Conservation (phyloP, 371 early-diverging fungal species). For the Funneliformis caledonium region DNA sequence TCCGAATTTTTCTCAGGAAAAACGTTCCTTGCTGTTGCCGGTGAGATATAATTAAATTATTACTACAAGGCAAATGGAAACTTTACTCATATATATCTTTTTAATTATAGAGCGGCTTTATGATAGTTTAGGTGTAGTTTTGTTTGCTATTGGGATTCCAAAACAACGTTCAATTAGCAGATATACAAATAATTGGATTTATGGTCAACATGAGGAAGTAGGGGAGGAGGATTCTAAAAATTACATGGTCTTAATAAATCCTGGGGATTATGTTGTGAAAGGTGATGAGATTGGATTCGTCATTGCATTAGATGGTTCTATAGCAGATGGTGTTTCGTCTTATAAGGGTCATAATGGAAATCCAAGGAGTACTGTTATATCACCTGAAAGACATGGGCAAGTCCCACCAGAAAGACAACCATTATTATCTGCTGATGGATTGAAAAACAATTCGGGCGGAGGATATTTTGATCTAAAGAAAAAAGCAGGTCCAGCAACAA, state of each 20-base stretch:
- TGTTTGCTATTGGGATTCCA: conserved; percentile 60
- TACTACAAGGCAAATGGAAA: neutral
- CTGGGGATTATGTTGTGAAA: conserved; percentile 54
- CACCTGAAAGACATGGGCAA: neutral
- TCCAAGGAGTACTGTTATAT: neutral
- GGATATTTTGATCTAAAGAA: conserved; percentile 32
- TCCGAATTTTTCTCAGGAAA: conserved; percentile 53
- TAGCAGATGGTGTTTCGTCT: conserved; percentile 24
- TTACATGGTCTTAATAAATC: conserved; percentile 57
- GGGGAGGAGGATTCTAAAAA: conserved; percentile 26
- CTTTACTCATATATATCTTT: neutral
- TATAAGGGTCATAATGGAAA: neutral
- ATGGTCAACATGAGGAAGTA: neutral
- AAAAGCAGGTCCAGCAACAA: neutral
- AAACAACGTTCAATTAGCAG: conserved; percentile 11
- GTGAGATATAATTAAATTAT: conserved; percentile 54
- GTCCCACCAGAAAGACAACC: conserved; percentile 24
- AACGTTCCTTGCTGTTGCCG: conserved; percentile 56
- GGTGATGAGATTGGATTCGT: conserved; percentile 68
- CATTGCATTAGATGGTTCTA: conserved; percentile 44
- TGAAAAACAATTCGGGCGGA: conserved; percentile 32
- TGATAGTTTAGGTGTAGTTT: conserved; percentile 47
- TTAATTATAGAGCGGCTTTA: conserved; percentile 15
- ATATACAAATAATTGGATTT: conserved; percentile 15
- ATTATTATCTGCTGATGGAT: conserved; percentile 17